phyloP scores from a whole-genome alignment of 257 asterid species.

The Solanum rostratum region DNA sequence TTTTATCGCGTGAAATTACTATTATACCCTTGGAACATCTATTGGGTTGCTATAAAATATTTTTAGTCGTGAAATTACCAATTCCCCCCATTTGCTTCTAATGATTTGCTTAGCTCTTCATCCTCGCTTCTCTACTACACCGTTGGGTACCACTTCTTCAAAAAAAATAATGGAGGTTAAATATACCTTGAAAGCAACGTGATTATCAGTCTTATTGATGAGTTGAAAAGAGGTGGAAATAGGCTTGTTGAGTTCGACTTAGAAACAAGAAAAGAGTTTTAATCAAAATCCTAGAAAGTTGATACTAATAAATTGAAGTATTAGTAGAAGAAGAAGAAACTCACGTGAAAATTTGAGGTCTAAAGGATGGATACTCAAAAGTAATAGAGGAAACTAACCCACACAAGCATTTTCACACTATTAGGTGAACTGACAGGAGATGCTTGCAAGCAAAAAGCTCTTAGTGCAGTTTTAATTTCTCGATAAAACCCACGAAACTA shows the following conservation, averaged over 20 bases:
- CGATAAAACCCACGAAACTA: neutral
- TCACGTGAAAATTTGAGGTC: constrained; percentile 5
- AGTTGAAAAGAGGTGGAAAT: neutral
- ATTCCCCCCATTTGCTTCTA: too few relatives aligned
- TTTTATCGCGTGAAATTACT: too few relatives aligned
- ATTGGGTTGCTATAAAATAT: too few relatives aligned
- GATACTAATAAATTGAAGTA: neutral
- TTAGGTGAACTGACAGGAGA: neutral
- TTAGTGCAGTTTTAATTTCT: neutral
- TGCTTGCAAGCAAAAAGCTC: neutral
- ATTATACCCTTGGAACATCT: too few relatives aligned
- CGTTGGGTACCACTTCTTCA: too few relatives aligned
- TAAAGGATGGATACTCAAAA: neutral
- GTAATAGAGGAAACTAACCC: neutral
- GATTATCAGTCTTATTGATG: neutral
- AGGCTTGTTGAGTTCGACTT: constrained; percentile 3
- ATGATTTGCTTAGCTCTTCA: too few relatives aligned
- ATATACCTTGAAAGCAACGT: constrained; percentile 3
- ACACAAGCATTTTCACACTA: neutral
- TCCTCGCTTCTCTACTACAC: too few relatives aligned
- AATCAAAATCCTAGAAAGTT: neutral
- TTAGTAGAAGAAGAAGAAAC: neutral
- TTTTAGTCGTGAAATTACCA: too few relatives aligned
- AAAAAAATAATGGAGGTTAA: neutral
- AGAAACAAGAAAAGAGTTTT: neutral